Evolutionary conservation across 257 asterid species (phyloP).

Genomic region (Knoxia roxburghii): DNA sequence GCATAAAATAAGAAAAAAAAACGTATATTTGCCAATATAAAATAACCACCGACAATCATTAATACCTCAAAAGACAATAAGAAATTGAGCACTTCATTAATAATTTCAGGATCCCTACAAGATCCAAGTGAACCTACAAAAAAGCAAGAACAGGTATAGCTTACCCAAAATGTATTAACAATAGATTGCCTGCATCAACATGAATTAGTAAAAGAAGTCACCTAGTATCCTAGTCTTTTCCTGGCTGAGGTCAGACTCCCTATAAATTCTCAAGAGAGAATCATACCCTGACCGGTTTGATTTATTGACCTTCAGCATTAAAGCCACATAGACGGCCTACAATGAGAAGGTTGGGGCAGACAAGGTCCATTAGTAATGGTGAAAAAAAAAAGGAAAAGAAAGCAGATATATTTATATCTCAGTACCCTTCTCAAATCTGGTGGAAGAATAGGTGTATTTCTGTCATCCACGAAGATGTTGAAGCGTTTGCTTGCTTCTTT

Average conservation of each 20-base stretch:
- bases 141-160: conserved; percentile 18
- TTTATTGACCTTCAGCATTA: conserved; percentile 50
- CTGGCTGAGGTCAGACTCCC: conserved; percentile 96
- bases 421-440: conserved; percentile 94
- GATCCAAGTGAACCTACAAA: conserved; percentile 60
- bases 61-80: conserved; percentile 72
- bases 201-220: conserved; percentile 14
- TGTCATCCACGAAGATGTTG: conserved; percentile 57
- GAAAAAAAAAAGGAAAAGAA: background rate
- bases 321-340: conserved; percentile 88
- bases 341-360: background rate
- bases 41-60: conserved; percentile 7
- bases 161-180: conserved; percentile 11
- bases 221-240: conserved; percentile 88
- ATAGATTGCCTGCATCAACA: background rate
- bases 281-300: conserved; percentile 73
- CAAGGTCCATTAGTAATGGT: conserved; percentile 2
- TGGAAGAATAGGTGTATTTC: conserved; percentile 64
- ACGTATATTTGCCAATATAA: background rate
- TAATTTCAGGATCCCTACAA: conserved; percentile 71
- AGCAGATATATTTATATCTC: background rate
- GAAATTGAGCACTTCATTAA: conserved; percentile 63
- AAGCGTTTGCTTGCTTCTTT: conserved; percentile 78
- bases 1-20: conserved; percentile 6
- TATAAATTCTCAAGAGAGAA: conserved; percentile 64